Evolutionary conservation across 2,329 filamentous ascomycete genomes (phyloP), one percentile per base, ranked within the genome.

Genomic region (Verticillium alfalfae): DNA sequence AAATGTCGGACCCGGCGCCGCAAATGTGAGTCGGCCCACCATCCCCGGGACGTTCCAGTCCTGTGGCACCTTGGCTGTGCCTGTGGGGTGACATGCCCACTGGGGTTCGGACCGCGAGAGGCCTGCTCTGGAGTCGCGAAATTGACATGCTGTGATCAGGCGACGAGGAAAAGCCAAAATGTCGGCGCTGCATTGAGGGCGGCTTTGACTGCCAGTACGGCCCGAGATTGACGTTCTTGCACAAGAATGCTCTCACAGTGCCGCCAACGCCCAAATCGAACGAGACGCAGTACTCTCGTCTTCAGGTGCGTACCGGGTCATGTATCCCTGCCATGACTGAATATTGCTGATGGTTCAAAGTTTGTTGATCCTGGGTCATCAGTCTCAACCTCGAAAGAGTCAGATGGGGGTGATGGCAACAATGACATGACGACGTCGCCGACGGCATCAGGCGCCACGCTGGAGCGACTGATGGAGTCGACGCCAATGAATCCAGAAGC

Each of bases 111-210:
- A 8, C 9, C 7, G 36, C 36, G 9, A n/a, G 56, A 41, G 22
- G 16, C 5, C 31, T 34, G 36, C 36, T 37, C 9, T 52, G 4
- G 18, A 10, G 10, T 26, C 26, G 9, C 8, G n/a, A 12, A 12
- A 56, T 49, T 58, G 38, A 57, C 26, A 2, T 54, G 10, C 9
- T n/a, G 4, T n/a, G 31, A 37, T 22, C 61, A 83, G 80, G 82
- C 63, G 81, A 84, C 62, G 81, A 84, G 69, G 70, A 70, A 15
- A 83, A 81, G 65, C 82, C 81, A 4, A 69, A 69, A 2, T 84
- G 82, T 54, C 76, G 75, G 54, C 79, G 81, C 64, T 84, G 82
- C 62, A 67, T 75, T 16, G 72, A 74, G 1, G 78, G 80, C 38
- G 75, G 75, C 9, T 76, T 81, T 36, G 73, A 79, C 52, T 84